Percentiles rank a stretch among this genome's conserved stretches.
These are phyloP conservation scores for Wickerhamomyces mucosus DNA, from an alignment of 805 yeast species.

Conservation along the genomic window DNA sequence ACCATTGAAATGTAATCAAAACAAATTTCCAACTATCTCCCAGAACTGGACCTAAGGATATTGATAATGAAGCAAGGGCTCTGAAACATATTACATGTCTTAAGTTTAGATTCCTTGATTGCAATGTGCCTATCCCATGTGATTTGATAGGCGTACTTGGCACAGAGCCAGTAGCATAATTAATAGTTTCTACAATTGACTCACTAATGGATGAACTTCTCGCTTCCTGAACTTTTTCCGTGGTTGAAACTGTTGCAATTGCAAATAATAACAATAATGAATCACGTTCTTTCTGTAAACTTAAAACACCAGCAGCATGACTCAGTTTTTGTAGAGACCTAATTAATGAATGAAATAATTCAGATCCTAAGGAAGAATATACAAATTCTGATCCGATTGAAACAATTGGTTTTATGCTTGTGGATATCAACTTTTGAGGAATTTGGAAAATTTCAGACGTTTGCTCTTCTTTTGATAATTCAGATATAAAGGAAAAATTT, in stretches of 20 bases:
- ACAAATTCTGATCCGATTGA: slow-evolving; percentile 41
- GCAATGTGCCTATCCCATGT: slow-evolving; percentile 11
- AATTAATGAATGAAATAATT: slow-evolving; percentile 55
- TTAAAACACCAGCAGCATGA: slow-evolving; percentile 75
- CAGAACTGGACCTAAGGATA: slow-evolving; percentile 72
- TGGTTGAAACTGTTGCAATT: slow-evolving; percentile 28
- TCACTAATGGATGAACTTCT: slow-evolving; percentile 38
- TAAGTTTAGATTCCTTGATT: slow-evolving; percentile 42
- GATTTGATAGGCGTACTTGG: slow-evolving; percentile 6
- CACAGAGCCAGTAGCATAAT: slow-evolving; percentile 5
- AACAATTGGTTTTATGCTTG: slow-evolving; percentile 32
- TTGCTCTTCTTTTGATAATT: slow-evolving; percentile 11
- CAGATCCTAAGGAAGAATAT: slow-evolving; percentile 60
- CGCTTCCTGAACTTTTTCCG: slow-evolving; percentile 16
- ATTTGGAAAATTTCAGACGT: slow-evolving; percentile 5
- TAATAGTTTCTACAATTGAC: slow-evolving; percentile 37
- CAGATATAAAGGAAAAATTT: slow-evolving; percentile 5
- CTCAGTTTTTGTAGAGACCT: slow-evolving; percentile 73
- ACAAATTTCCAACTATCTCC: slow-evolving; percentile 57
- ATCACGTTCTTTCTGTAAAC: slow-evolving; percentile 46
- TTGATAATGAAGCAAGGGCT: slow-evolving; percentile 68
- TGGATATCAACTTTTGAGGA: slow-evolving; percentile 21
- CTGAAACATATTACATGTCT: slow-evolving; percentile 70
- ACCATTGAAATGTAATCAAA: slow-evolving; percentile 66
- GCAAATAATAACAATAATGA: slow-evolving; percentile 41